Evolutionary conservation across 345 rosid genomes (phyloP).

Genomic region (Eucalyptus regnans): DNA sequence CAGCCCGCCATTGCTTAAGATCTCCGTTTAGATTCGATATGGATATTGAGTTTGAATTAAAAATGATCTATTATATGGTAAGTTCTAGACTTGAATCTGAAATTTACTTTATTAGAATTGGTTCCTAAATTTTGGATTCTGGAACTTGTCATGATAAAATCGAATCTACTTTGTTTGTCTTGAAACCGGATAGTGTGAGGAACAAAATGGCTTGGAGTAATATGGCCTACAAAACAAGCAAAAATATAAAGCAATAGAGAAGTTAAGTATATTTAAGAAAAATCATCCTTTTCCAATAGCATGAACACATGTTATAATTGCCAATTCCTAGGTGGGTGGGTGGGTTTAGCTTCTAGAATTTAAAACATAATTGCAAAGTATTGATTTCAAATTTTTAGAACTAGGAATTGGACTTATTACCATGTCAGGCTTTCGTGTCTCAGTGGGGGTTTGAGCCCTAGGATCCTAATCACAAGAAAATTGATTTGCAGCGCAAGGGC

Average conservation of each 20-base stretch:
- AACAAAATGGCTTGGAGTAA: accelerated
- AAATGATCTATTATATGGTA: accelerated
- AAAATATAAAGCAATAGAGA: not conserved
- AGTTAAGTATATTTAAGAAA: too few relatives aligned
- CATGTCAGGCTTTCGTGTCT: accelerated
- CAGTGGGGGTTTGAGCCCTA: too few relatives aligned
- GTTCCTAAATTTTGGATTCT: accelerated
- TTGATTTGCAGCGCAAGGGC: accelerated
- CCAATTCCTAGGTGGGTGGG: accelerated
- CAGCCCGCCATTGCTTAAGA: too few relatives aligned
- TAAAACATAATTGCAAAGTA: accelerated
- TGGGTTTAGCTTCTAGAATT: not conserved
- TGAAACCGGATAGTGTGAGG: accelerated
- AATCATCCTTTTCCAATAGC: accelerated
- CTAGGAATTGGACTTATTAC: accelerated
- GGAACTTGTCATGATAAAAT: accelerated
- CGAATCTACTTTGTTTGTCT: accelerated
- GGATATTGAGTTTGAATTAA: not conserved
- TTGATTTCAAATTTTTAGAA: too few relatives aligned
- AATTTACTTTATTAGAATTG: accelerated
- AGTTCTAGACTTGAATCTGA: accelerated
- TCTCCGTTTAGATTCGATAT: too few relatives aligned
- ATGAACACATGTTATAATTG: not conserved
- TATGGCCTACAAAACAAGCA: not conserved
- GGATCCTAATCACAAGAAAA: too few relatives aligned